phyloP scores from a whole-genome alignment of 2,329 filamentous ascomycete genomes.

The Cladosporium velox region DNA sequence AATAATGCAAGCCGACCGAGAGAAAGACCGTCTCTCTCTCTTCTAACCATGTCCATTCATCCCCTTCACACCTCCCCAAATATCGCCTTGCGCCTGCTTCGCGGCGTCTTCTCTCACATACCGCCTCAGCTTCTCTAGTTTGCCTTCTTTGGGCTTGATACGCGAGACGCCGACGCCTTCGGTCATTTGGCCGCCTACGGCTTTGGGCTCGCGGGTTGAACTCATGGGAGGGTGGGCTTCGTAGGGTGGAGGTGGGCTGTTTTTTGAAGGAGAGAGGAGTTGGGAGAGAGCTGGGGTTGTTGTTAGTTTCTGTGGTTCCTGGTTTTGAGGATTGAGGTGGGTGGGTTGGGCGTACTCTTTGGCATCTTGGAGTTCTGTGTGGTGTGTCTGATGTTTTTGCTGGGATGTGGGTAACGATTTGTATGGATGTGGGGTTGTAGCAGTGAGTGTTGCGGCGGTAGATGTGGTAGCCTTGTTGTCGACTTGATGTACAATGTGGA shows the following conservation, averaged over 20 bases:
- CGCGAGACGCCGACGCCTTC: constrained; percentile 16
- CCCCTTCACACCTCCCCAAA: constrained; percentile 14
- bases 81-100: constrained; percentile 20
- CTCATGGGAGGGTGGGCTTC: constrained; percentile 17
- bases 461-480: too few relatives aligned
- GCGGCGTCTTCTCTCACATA: constrained; percentile 12
- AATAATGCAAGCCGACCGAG: too few relatives aligned
- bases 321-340: not conserved
- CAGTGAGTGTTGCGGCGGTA: not conserved
- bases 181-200: constrained; percentile 18
- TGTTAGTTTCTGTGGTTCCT: not conserved
- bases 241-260: constrained; percentile 2
- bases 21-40: too few relatives aligned
- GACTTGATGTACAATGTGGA: too few relatives aligned
- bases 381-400: not conserved
- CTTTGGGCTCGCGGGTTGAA: constrained; percentile 18
- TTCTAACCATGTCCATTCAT: constrained; percentile 17
- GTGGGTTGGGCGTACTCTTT: not conserved
- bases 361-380: not conserved
- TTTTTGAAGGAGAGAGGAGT: constrained; percentile 6
- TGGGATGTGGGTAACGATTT: not conserved
- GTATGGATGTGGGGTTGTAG: not conserved
- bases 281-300: constrained; percentile 5
- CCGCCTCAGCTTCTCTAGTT: constrained; percentile 16
- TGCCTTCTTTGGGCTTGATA: constrained; percentile 17